Evolutionary conservation across 192 early-diverging fungal genomes (phyloP).

Genomic region (Coemansia sp.): DNA sequence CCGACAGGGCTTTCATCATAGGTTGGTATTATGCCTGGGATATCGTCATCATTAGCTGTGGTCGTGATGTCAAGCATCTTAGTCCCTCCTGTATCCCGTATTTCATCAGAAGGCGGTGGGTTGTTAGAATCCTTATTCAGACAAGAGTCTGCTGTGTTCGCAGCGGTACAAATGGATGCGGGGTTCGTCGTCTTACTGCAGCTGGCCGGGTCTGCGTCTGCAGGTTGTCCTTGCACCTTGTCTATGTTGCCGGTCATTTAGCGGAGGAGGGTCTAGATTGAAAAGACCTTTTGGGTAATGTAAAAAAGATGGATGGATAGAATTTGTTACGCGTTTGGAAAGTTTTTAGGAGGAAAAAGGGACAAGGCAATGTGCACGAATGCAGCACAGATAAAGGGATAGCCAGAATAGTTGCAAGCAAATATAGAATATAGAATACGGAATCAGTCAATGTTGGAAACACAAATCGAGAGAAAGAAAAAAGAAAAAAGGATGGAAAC

Average conservation of each 20-base stretch:
- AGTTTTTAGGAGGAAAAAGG: neutral
- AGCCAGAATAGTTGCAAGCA: neutral
- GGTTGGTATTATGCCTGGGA: neutral
- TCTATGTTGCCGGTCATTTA: neutral
- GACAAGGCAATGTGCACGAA: neutral
- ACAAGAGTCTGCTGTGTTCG: neutral
- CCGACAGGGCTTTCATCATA: constrained; percentile 12
- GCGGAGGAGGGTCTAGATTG: neutral
- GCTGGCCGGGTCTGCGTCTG: neutral
- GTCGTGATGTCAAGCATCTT: neutral
- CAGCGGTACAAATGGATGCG: neutral
- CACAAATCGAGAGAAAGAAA: neutral
- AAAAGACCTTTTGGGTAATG: neutral
- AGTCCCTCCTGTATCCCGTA: neutral
- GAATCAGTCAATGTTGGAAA: neutral
- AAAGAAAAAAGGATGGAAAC: constrained; percentile 2
- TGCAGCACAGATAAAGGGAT: neutral
- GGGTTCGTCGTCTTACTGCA: neutral
- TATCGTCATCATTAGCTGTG: neutral
- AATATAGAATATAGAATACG: neutral
- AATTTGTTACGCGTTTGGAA: neutral
- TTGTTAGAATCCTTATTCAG: neutral
- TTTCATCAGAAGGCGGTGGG: neutral
- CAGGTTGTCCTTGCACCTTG: neutral
- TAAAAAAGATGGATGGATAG: neutral